A percentile compares a stretch with the other conserved stretches of the same genome.
Conservation (phyloP, 331 rosid genomes). For the Saraca asoca region DNA sequence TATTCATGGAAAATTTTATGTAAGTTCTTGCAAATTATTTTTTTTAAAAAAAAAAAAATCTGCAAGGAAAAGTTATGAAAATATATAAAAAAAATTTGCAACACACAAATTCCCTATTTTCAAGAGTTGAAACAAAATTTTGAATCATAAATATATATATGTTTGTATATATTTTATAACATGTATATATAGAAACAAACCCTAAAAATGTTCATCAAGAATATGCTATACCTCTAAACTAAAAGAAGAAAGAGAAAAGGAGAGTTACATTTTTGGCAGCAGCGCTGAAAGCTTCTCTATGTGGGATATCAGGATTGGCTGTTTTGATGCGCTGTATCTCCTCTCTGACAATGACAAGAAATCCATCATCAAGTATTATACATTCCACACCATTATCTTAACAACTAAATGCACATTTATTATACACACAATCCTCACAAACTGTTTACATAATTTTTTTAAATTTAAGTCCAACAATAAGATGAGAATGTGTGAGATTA, state of each 20-base stretch:
- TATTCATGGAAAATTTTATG: too few species aligned
- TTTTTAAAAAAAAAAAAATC: background rate
- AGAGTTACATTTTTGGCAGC: conserved; percentile 83
- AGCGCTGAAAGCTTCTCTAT: conserved; percentile 95
- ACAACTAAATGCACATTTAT: too few species aligned
- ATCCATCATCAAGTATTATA: conserved; percentile 15
- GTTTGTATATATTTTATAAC: too few species aligned
- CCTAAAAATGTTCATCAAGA: conserved; percentile 12
- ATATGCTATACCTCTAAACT: background rate
- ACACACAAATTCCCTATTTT: too few species aligned
- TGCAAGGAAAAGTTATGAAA: background rate
- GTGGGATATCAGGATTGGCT: conserved; percentile 90
- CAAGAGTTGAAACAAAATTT: too few species aligned
- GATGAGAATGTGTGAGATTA: too few species aligned
- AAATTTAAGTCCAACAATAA: too few species aligned
- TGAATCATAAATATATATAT: too few species aligned
- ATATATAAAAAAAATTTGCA: background rate
- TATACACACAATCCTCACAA: too few species aligned
- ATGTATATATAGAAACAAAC: too few species aligned
- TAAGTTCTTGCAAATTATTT: conserved; percentile 14
- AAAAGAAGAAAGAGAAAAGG: background rate
- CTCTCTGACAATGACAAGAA: conserved; percentile 59
- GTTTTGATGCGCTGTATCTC: conserved; percentile 97
- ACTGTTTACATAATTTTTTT: too few species aligned
- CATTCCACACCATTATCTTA: too few species aligned